Base-by-base conservation (phyloP, 345 rosid species). In the Murraya koenigii region DNA sequence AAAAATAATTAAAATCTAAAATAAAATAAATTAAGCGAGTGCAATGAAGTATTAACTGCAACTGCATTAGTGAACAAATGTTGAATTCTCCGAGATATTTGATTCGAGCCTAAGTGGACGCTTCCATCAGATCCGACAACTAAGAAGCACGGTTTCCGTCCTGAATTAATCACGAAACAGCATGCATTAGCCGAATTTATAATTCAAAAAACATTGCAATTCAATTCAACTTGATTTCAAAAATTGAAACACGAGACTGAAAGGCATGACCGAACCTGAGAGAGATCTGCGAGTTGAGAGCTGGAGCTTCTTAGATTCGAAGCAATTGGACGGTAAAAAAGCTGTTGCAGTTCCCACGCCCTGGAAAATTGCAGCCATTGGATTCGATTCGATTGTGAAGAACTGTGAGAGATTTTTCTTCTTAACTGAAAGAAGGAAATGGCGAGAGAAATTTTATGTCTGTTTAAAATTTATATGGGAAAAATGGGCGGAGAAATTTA, bases 21-120 rank as follows among this genome's bases (percentile, higher is more conserved):
- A 6, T 33, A 63, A 49, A 32, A 66, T 9, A 15, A 44, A 38
- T 28, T 65, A 10, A 69, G 26, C 69, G 39, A 35, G 6, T 55
- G 26, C 38, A 39, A 52, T 23, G 22, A 66, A 78, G 2, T 4
- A 70, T 61, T 85, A 77, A 92, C 98, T 65, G 92, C 96, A 82
- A 94, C 93, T 75, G 97, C 98, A 85, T 90, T 91, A 63, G 94
- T 39, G 75, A 87, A 85, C 86, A 87, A 78, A 38, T 80, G 85
- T 39, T 89, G 85, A 59, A 85, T 75, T 77, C 85, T 83, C 75
- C 73, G 83, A 85, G 59, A 76, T 38, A 73, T 87, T 8, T 82
- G 60, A 17, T 69, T 77, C 66, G 89, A 87, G 78, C 77, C 85
- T 35, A 81, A 58, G 32, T 72, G 86, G 67, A 84, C 23, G 60